Evolutionary conservation across 1,139 yeast genomes (phyloP).

Genomic region (Debaryomycetaceae sp.): DNA sequence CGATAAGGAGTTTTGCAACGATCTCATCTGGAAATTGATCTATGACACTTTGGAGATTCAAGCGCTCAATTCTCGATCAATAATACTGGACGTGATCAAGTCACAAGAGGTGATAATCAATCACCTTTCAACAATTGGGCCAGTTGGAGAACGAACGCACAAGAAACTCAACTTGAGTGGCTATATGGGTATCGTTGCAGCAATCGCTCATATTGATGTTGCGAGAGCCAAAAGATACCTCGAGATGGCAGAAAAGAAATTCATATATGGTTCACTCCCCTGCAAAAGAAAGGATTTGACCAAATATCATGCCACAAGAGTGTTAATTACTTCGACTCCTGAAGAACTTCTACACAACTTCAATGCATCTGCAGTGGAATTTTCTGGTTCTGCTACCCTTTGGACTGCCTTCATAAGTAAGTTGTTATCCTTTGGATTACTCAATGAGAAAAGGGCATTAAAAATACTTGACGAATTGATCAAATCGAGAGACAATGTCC

Average conservation of each 20-base stretch:
- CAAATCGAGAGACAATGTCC: slow-evolving; percentile 15
- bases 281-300: slow-evolving; percentile 14
- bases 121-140: slow-evolving; percentile 10
- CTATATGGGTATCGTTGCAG: slow-evolving; percentile 37
- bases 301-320: slow-evolving; percentile 22
- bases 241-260: slow-evolving; percentile 24
- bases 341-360: slow-evolving; percentile 31
- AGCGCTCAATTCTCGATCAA: slow-evolving; percentile 3
- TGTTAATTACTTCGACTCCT: slow-evolving; percentile 27
- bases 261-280: slow-evolving; percentile 10
- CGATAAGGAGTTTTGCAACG: slow-evolving; percentile 15
- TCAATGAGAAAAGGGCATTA: slow-evolving; percentile 27
- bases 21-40: slow-evolving; percentile 21
- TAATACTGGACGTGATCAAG: slow-evolving; percentile 14
- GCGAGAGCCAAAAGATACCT: slow-evolving; percentile 27
- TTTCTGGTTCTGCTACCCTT: slow-evolving; percentile 23
- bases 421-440: slow-evolving; percentile 29
- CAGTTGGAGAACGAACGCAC: slow-evolving; percentile 8
- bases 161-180: slow-evolving; percentile 25
- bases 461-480: slow-evolving; percentile 25
- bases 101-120: slow-evolving; percentile 29
- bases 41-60: slow-evolving; percentile 12
- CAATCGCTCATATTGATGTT: slow-evolving; percentile 22
- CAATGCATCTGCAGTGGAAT: slow-evolving; percentile 22
- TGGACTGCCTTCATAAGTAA: slow-evolving; percentile 38